phyloP scores from a whole-genome alignment of 805 yeast genomes.

The Metschnikowia continentalis region DNA sequence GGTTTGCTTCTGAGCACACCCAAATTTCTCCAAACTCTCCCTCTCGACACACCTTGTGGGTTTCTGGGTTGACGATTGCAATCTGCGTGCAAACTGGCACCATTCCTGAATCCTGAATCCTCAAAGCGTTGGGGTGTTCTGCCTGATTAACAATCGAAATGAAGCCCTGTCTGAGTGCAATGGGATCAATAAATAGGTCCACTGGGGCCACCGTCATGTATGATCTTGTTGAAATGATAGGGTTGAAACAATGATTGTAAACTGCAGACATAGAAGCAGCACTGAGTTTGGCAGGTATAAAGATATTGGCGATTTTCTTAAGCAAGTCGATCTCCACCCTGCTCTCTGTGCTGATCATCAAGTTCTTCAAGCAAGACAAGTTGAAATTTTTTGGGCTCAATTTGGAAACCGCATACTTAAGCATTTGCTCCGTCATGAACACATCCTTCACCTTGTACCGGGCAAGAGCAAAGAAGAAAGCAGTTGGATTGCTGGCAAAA shows the following conservation, averaged over 20 bases:
- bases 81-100: slow-evolving; percentile 93
- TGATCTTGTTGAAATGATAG: slow-evolving; percentile 79
- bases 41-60: slow-evolving; percentile 66
- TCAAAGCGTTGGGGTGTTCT: slow-evolving; percentile 63
- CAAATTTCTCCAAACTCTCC: slow-evolving; percentile 98
- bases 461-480: slow-evolving; percentile 66
- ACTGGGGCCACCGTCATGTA: slow-evolving; percentile 86
- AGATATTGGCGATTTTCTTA: slow-evolving; percentile 54
- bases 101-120: slow-evolving; percentile 90
- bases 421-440: slow-evolving; percentile 78
- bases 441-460: slow-evolving; percentile 81
- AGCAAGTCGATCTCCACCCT: slow-evolving; percentile 66
- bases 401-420: slow-evolving; percentile 63
- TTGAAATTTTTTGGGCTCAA: slow-evolving; percentile 58
- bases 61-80: slow-evolving; percentile 94
- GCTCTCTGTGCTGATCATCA: slow-evolving; percentile 76
- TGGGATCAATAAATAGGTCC: slow-evolving; percentile 80
- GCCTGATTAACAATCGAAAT: slow-evolving; percentile 74
- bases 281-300: slow-evolving; percentile 60
- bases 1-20: slow-evolving; percentile 89
- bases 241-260: slow-evolving; percentile 75
- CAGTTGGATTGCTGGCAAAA: slow-evolving; percentile 67
- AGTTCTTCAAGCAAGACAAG: slow-evolving; percentile 63
- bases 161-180: slow-evolving; percentile 86
- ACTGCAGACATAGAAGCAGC: slow-evolving; percentile 70